Percentiles rank a stretch among this genome's conserved stretches.
Evolutionary conservation across 2,329 filamentous ascomycete species (phyloP).

Genomic region (Scleromitrula shiraiana): DNA sequence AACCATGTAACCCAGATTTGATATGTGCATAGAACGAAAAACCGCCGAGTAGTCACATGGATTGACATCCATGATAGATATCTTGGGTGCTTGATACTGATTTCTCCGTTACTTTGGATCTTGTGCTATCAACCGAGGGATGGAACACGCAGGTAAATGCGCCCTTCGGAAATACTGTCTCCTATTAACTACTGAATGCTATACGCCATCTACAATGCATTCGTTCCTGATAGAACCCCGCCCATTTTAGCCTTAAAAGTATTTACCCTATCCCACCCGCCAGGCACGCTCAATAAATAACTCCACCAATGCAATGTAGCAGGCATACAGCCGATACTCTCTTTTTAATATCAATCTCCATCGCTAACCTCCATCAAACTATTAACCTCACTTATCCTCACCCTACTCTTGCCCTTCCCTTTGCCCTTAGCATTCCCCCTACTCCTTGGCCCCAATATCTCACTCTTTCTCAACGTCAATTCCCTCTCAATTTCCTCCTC

Average conservation of each 20-base stretch:
- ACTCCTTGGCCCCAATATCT: slow-evolving; percentile 35
- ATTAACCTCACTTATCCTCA: slow-evolving; percentile 31
- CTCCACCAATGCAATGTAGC: slow-evolving; percentile 12
- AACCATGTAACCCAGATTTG: no score
- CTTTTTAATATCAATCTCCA: no score
- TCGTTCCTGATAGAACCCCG: background rate
- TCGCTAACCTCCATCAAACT: slow-evolving; percentile 51
- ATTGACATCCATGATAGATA: no score
- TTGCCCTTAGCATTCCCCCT: slow-evolving; percentile 36
- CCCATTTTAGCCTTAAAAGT: background rate
- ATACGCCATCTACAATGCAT: slow-evolving; percentile 5
- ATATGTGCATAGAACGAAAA: no score
- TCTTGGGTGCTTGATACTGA: no score
- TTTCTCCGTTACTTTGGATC: no score
- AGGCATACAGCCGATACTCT: no score
- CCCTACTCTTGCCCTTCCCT: slow-evolving; percentile 36
- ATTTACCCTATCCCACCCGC: background rate
- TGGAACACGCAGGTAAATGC: no score
- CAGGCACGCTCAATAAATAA: background rate
- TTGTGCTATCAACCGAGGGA: no score
- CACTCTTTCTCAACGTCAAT: slow-evolving; percentile 39
- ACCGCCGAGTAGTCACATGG: no score
- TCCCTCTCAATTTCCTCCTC: slow-evolving; percentile 48
- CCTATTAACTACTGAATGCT: background rate
- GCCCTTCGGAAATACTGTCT: background rate